phyloP scores from a whole-genome alignment of 352 stramenopile species.

The Globisporangium acanthophoron region DNA sequence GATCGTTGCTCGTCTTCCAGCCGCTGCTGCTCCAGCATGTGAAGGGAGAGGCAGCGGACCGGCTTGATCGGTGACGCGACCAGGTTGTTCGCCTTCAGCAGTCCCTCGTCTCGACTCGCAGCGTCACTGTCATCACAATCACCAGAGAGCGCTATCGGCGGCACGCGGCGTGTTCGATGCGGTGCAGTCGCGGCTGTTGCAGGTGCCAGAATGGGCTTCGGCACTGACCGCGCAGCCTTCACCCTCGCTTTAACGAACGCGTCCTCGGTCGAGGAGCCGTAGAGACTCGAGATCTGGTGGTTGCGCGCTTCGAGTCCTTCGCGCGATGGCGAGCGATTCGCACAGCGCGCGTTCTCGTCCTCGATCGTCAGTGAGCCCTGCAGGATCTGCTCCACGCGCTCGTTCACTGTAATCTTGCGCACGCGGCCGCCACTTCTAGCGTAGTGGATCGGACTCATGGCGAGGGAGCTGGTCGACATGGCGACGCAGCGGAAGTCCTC shows the following conservation, averaged over 20 bases:
- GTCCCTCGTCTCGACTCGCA: neutral
- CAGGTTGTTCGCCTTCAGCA: neutral
- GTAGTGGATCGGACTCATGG: slow-evolving; percentile 10
- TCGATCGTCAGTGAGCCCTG: slow-evolving; percentile 31
- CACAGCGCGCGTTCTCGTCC: slow-evolving; percentile 24
- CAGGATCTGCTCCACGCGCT: slow-evolving; percentile 56
- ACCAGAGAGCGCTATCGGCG: neutral
- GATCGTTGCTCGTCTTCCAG: slow-evolving; percentile 3
- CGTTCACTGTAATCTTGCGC: slow-evolving; percentile 70
- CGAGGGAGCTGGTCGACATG: slow-evolving; percentile 6
- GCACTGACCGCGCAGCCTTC: slow-evolving; percentile 14
- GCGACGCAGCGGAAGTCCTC: neutral
- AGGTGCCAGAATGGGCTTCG: slow-evolving; percentile 6
- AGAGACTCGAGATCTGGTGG: slow-evolving; percentile 40
- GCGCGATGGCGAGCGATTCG: slow-evolving; percentile 19
- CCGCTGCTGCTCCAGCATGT: slow-evolving; percentile 20
- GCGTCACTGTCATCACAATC: neutral
- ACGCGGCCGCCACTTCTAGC: neutral
- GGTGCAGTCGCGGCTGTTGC: neutral
- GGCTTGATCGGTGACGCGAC: slow-evolving; percentile 20
- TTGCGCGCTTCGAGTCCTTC: slow-evolving; percentile 28
- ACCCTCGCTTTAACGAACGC: slow-evolving; percentile 29
- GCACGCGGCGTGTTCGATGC: slow-evolving; percentile 5
- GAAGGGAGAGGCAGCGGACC: slow-evolving; percentile 23
- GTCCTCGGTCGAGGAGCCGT: slow-evolving; percentile 36